Percentiles rank a stretch among this genome's conserved stretches.
These are phyloP conservation scores for Medicago lupulina DNA, from an alignment of 306 rosid species.

Conservation along the genomic window DNA sequence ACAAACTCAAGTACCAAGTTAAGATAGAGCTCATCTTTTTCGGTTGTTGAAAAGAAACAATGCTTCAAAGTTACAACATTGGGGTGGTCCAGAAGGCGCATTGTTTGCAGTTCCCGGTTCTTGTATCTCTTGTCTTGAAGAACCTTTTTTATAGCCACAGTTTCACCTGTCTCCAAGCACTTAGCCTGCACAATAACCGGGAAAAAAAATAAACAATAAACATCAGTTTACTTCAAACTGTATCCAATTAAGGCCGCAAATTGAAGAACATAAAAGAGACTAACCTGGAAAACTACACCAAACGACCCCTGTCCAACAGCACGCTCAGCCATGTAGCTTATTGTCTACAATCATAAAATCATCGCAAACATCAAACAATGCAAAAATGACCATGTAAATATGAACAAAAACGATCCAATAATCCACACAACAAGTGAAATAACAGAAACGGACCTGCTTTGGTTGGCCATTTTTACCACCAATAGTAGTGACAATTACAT, in stretches of 20 bases:
- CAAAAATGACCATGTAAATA: constrained; percentile 3
- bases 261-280: background rate
- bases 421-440: background rate
- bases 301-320: constrained; percentile 86
- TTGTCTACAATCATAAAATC: constrained; percentile 53
- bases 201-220: constrained; percentile 4
- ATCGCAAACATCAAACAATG: constrained; percentile 4
- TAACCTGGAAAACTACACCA: constrained; percentile 89
- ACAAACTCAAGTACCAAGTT: constrained; percentile 88
- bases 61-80: constrained; percentile 79
- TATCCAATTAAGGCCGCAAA: constrained; percentile 2
- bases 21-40: constrained; percentile 83
- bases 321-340: constrained; percentile 93
- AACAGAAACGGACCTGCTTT: constrained; percentile 64
- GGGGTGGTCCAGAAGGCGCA: constrained; percentile 90
- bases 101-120: constrained; percentile 87
- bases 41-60: constrained; percentile 88
- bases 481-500: constrained; percentile 85
- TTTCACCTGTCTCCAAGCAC: constrained; percentile 89
- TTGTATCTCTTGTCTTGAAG: constrained; percentile 93
- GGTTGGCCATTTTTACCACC: constrained; percentile 91
- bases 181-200: constrained; percentile 64
- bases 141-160: constrained; percentile 89
- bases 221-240: constrained; percentile 1
- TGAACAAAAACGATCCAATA: background rate